A percentile compares a stretch with the other conserved stretches of the same genome.
Evolutionary conservation across 176 grass and related monocot species (phyloP).

Genomic region (Alopecurus myosuroides): DNA sequence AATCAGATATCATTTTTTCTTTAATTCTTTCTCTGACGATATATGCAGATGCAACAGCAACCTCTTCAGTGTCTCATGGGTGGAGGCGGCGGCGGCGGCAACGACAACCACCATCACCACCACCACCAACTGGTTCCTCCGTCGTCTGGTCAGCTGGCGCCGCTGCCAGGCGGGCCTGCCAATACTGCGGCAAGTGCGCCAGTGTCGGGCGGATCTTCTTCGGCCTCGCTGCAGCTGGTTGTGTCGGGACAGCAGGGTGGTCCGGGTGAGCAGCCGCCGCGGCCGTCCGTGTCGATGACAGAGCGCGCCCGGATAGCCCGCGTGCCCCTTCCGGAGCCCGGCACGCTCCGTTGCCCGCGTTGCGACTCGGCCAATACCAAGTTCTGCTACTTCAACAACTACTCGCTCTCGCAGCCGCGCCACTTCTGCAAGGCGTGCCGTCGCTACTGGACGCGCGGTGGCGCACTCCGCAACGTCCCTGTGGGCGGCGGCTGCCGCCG

Average conservation of each 20-base stretch:
- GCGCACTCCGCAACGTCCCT: constrained; percentile 88
- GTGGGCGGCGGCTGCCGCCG: constrained; percentile 90
- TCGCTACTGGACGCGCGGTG: constrained; percentile 98
- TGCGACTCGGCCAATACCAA: constrained; percentile 98
- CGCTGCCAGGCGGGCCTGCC: background rate
- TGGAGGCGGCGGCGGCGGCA: constrained; percentile 17
- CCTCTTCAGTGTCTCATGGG: constrained; percentile 40
- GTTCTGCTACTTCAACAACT: constrained; percentile 99
- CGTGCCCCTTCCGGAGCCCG: constrained; percentile 73
- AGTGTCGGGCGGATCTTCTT: background rate
- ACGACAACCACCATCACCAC: background rate
- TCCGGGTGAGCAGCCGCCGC: background rate
- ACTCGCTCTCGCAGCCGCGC: constrained; percentile 98
- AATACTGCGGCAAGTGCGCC: constrained; percentile 26
- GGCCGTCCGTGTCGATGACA: constrained; percentile 49
- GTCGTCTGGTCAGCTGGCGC: constrained; percentile 13
- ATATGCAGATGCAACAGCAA: constrained; percentile 55
- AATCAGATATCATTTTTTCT: background rate
- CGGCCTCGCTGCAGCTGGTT: constrained; percentile 21
- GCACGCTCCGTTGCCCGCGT: constrained; percentile 82
- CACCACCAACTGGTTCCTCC: constrained; percentile 39
- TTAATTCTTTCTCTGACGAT: constrained; percentile 12
- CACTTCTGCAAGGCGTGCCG: constrained; percentile 99
- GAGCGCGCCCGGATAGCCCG: constrained; percentile 78
- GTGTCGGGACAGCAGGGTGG: constrained; percentile 5